A percentile compares a stretch with the other conserved stretches of the same genome.
phyloP scores from a whole-genome alignment of 768 basidiomycete species.

The Chalciporus piperatus region DNA sequence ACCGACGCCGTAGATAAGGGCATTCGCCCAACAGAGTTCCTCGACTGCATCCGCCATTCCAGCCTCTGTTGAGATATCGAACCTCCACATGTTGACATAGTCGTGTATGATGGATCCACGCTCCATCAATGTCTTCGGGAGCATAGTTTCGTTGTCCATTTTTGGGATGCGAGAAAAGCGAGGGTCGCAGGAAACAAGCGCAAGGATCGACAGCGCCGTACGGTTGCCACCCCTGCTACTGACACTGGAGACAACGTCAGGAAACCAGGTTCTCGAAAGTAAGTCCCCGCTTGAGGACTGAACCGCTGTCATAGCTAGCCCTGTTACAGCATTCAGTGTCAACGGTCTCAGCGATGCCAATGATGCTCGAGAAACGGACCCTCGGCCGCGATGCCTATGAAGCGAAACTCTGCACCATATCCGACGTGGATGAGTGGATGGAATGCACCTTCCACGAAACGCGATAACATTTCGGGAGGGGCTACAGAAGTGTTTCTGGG shows the following conservation, averaged over 20 bases:
- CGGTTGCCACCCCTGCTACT: constrained; percentile 13
- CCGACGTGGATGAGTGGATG: constrained; percentile 67
- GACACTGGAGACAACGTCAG: constrained; percentile 15
- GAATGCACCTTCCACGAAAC: constrained; percentile 53
- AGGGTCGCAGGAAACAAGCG: constrained; percentile 52
- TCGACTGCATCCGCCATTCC: constrained; percentile 53
- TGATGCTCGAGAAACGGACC: constrained; percentile 44
- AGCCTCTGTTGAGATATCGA: constrained; percentile 34
- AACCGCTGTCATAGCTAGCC: constrained; percentile 52
- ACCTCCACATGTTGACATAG: constrained; percentile 46
- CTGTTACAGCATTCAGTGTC: constrained; percentile 27
- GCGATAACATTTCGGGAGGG: constrained; percentile 46
- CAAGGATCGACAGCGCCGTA: constrained; percentile 47
- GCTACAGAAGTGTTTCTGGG: not conserved
- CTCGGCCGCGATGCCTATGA: constrained; percentile 60
- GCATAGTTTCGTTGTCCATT: constrained; percentile 31
- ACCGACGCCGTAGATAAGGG: constrained; percentile 57
- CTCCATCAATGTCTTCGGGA: constrained; percentile 24
- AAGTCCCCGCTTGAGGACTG: constrained; percentile 17
- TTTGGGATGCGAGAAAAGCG: constrained; percentile 26
- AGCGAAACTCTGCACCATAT: constrained; percentile 59
- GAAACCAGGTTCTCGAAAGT: constrained; percentile 22
- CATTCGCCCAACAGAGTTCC: constrained; percentile 57
- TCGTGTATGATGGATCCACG: constrained; percentile 38
- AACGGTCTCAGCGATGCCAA: constrained; percentile 20